Conservation (phyloP, 768 basidiomycete genomes). For the Lepiota brunneoincarnata region DNA sequence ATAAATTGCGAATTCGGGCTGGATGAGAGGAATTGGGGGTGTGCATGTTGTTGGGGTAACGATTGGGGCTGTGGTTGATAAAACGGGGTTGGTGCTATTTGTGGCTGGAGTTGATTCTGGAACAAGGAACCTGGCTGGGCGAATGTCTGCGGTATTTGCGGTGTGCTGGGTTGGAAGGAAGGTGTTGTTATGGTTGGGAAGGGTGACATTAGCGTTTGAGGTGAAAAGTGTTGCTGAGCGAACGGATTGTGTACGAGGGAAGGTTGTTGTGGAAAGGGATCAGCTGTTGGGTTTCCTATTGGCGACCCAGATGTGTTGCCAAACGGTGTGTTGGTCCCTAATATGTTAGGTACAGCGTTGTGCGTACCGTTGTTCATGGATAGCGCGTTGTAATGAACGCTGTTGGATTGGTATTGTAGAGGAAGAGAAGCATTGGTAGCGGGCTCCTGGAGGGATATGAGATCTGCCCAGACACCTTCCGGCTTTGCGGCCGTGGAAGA, state of each 20-base stretch:
- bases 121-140: constrained; percentile 14
- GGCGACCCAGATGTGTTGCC: background rate
- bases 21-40: constrained; percentile 25
- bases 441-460: constrained; percentile 45
- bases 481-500: constrained; percentile 19
- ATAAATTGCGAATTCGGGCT: constrained; percentile 25
- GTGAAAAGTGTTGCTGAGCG: constrained; percentile 15
- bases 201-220: background rate
- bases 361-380: background rate
- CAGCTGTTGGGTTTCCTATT: background rate
- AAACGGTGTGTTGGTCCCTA: background rate
- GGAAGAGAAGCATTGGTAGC: constrained; percentile 50
- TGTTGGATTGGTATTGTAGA: constrained; percentile 34
- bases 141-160: constrained; percentile 20
- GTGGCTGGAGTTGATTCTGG: constrained; percentile 14
- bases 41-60: constrained; percentile 19
- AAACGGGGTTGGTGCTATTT: constrained; percentile 18
- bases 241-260: constrained; percentile 25
- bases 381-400: constrained; percentile 2
- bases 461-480: constrained; percentile 53
- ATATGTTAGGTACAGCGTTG: background rate
- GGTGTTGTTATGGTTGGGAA: constrained; percentile 5
- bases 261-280: background rate
- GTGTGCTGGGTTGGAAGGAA: constrained; percentile 10
- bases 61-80: constrained; percentile 26